These are phyloP conservation scores for Globisporangium polare DNA, from an alignment of 352 stramenopile genomes.

Conservation along the genomic window DNA sequence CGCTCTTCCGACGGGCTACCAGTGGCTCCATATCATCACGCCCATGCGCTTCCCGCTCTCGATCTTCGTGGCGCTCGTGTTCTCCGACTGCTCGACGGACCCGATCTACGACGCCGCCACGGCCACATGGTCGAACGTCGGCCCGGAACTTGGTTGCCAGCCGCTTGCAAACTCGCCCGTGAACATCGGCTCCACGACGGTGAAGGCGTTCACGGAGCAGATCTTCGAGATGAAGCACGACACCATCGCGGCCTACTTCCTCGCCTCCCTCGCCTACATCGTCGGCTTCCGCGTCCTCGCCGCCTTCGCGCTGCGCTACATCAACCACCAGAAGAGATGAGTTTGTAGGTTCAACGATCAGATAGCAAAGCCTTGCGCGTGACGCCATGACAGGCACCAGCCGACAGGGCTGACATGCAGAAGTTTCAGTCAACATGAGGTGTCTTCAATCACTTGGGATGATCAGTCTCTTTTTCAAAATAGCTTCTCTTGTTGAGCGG, in stretches of 20 bases:
- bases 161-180: background rate
- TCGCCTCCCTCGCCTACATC: background rate
- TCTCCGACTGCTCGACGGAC: constrained; percentile 4
- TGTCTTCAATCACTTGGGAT: no score
- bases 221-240: constrained; percentile 14
- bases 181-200: background rate
- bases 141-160: constrained; percentile 2
- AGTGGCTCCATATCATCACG: constrained; percentile 6
- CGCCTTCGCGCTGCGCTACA: no score
- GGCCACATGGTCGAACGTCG: background rate
- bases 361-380: no score
- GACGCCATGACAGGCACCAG: no score
- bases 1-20: constrained; percentile 18
- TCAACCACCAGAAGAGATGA: no score
- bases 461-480: no score
- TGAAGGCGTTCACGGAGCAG: constrained; percentile 21
- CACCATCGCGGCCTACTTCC: background rate
- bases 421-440: no score
- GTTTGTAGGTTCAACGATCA: no score
- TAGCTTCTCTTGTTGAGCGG: no score
- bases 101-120: background rate
- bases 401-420: no score
- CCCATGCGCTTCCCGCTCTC: background rate
- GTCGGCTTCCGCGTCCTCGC: background rate
- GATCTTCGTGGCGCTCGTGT: background rate